These are phyloP conservation scores for Barnettozyma botsteinii DNA, from an alignment of 805 yeast species.

Conservation along the genomic window DNA sequence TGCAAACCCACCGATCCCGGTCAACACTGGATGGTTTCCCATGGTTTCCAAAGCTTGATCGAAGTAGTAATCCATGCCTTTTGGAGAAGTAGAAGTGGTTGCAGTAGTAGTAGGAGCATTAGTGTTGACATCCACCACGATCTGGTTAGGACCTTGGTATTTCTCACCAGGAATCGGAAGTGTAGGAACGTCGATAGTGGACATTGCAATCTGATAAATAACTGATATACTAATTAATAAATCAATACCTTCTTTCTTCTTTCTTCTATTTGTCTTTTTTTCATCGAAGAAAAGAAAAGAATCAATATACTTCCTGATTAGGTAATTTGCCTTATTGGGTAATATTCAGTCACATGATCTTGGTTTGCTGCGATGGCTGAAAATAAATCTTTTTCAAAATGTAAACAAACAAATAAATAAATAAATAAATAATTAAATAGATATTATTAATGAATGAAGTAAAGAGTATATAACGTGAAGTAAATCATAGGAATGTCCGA, in stretches of 20 bases:
- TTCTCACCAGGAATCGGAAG: constrained; percentile 52
- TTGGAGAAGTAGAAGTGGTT: no score
- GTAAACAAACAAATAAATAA: no score
- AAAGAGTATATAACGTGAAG: no score
- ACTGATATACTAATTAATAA: no score
- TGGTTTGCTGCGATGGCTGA: no score
- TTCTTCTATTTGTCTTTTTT: neutral
- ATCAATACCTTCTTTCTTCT: no score
- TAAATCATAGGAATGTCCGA: neutral
- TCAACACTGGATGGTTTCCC: constrained; percentile 71
- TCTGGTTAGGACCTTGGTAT: constrained; percentile 23
- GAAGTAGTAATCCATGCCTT: constrained; percentile 52
- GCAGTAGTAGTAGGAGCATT: constrained; percentile 16
- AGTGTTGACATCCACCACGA: no score
- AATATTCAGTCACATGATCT: no score
- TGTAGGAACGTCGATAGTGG: constrained; percentile 47
- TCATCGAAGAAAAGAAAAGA: neutral
- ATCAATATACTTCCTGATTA: neutral
- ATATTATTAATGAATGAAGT: no score
- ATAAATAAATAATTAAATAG: no score
- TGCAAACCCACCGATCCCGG: constrained; percentile 65
- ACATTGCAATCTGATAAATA: no score
- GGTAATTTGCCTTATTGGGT: neutral
- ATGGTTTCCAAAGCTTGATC: constrained; percentile 53
- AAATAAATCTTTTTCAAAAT: no score